Percentiles rank a stretch among this genome's conserved stretches.
Evolutionary conservation across 352 stramenopile genomes (phyloP).

Genomic region (Globisporangium viniferum): DNA sequence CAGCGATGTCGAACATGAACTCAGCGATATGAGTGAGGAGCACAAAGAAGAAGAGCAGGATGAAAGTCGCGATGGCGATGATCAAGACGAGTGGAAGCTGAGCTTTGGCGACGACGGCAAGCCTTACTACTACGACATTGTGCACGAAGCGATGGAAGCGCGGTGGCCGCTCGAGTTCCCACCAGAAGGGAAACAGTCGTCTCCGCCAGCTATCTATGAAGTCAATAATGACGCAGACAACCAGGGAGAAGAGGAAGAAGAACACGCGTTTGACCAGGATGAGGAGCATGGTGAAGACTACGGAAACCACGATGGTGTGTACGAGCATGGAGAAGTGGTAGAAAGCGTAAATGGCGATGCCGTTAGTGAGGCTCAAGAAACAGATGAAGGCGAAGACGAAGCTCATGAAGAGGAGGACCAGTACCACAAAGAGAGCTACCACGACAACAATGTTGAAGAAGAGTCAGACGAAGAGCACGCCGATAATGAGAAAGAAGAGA

Average conservation of each 20-base stretch:
- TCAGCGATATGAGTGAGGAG: constrained; percentile 18
- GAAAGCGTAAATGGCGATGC: neutral
- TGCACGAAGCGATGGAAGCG: constrained; percentile 26
- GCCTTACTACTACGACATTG: constrained; percentile 18
- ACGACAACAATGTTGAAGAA: neutral
- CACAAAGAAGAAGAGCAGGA: constrained; percentile 7
- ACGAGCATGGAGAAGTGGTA: neutral
- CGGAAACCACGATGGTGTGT: neutral
- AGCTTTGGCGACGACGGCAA: constrained; percentile 13
- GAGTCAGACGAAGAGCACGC: neutral
- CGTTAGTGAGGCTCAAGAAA: constrained; percentile 5
- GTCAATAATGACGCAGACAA: constrained; percentile 4
- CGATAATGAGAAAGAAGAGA: neutral
- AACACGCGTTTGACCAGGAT: neutral
- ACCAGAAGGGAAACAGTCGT: constrained; percentile 5
- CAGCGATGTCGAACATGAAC: constrained; percentile 20
- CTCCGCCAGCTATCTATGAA: neutral
- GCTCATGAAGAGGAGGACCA: constrained; percentile 12
- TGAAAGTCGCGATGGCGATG: constrained; percentile 4
- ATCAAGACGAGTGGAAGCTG: constrained; percentile 1
- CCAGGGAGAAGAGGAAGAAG: neutral
- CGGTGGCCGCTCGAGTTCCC: constrained; percentile 6
- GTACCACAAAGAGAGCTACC: constrained; percentile 12
- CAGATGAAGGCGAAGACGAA: constrained; percentile 11
- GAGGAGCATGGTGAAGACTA: constrained; percentile 8